Evolutionary conservation across 306 rosid genomes (phyloP), one percentile per base, ranked within the genome.

Genomic region (Pterocarpus macrocarpus): DNA sequence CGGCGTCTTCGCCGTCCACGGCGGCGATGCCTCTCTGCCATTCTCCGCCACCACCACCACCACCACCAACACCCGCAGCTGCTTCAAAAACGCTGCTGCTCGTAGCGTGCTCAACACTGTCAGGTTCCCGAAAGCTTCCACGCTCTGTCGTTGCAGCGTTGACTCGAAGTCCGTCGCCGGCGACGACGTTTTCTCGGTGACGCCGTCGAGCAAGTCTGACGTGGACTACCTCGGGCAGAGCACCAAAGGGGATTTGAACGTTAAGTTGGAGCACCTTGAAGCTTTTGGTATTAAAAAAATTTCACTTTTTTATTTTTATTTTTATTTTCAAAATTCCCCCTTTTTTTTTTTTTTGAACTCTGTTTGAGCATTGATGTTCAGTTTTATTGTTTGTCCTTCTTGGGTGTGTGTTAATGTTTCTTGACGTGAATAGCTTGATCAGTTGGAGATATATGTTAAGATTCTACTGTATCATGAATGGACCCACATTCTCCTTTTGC

Each of bases 181-280:
- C 5, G 90, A 41, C 17, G 92, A 84, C 32, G 81, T 85, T 64
- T 95, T 95, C 86, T 91, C 98, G 0, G 88, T 93, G 9, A 91
- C 97, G 0, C 88, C 93, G 14, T 85, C 98, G 0, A 78, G 81
- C 43, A 86, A 85, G 83, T 83, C 71, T 64, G 99, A 90, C 8
- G 93, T 95, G 76, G 99, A 95, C 81, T 95, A 95, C 79, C 90
- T 95, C 2, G 99, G 99, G 10, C 82, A 95, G 80, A 95, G 97
- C 84, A 95, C 99, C 64, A 93, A 90, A 83, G 99, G 99, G 45
- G 99, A 95, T 83, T 91, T 95, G 89, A 93, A 95, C 72, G 85
- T 95, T 70, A 91, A 93, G 83, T 64, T 84, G 38, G 97, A 91
- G 64, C 95, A 77, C 81, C 91, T 95, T 36, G 88, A 88, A 13